Evolutionary conservation across 2,329 filamentous ascomycete species (phyloP).

Genomic region (Periglandula ipomoeae): DNA sequence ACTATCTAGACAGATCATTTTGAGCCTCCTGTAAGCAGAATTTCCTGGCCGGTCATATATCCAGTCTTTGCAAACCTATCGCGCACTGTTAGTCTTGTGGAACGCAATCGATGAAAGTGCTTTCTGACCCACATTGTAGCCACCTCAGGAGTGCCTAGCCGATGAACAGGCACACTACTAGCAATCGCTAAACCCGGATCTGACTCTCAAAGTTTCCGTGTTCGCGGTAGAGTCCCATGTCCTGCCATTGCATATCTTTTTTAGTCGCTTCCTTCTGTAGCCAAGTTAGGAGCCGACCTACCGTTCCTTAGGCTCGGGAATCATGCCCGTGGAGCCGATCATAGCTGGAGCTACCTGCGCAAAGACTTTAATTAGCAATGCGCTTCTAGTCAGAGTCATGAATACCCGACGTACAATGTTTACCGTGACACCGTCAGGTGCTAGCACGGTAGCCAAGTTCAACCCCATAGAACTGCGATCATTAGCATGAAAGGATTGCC

Average conservation of each 20-base stretch:
- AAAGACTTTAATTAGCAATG: neutral
- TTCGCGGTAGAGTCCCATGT: conserved; percentile 4
- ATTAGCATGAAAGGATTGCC: neutral
- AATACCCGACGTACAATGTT: conserved; percentile 4
- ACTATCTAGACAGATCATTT: neutral
- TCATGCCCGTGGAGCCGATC: conserved; percentile 11
- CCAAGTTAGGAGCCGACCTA: neutral
- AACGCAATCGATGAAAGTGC: no score
- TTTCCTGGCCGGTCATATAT: conserved; percentile 9
- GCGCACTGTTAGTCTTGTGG: neutral
- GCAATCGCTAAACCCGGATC: conserved; percentile 8
- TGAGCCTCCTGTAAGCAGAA: conserved; percentile 6
- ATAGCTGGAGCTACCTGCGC: conserved; percentile 8
- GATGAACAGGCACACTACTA: conserved; percentile 6
- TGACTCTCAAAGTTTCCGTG: conserved; percentile 1
- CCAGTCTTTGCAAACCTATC: conserved; percentile 8
- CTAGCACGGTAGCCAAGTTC: conserved; percentile 7
- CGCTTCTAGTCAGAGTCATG: neutral
- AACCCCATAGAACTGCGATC: conserved; percentile 7
- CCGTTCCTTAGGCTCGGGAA: conserved; percentile 6
- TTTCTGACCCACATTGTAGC: conserved; percentile 9
- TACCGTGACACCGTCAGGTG: conserved; percentile 7
- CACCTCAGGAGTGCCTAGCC: conserved; percentile 7
- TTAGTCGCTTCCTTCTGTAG: neutral
- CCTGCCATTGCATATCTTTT: neutral